Evolutionary conservation across 257 asterid genomes (phyloP).

Genomic region (Ligustrum vulgare): DNA sequence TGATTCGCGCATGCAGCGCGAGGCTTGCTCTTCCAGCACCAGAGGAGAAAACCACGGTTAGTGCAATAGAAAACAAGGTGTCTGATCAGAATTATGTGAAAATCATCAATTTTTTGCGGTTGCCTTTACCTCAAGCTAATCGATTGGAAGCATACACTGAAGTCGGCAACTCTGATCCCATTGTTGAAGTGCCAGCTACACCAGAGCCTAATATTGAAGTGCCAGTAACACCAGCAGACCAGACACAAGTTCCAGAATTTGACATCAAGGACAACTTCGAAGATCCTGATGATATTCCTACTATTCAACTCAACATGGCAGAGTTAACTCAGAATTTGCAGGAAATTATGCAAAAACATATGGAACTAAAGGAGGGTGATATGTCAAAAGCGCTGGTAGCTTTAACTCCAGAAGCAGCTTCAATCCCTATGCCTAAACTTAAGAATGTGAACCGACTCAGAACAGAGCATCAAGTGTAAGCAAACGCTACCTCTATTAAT

Average conservation of each 20-base stretch:
- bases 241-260: slow-evolving; percentile 36
- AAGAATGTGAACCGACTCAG: slow-evolving; percentile 80
- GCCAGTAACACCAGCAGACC: slow-evolving; percentile 68
- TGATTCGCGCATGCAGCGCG: slow-evolving; percentile 57
- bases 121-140: slow-evolving; percentile 52
- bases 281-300: slow-evolving; percentile 81
- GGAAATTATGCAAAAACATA: slow-evolving; percentile 54
- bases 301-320: slow-evolving; percentile 75
- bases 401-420: slow-evolving; percentile 80
- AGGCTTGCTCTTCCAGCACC: slow-evolving; percentile 93
- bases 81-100: slow-evolving; percentile 40
- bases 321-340: slow-evolving; percentile 80
- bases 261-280: slow-evolving; percentile 66
- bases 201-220: slow-evolving; percentile 34
- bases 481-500: slow-evolving; percentile 21
- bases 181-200: slow-evolving; percentile 60
- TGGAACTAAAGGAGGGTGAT: slow-evolving; percentile 60
- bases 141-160: slow-evolving; percentile 28
- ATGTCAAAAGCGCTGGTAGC: slow-evolving; percentile 85
- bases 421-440: slow-evolving; percentile 85
- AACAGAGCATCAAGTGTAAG: slow-evolving; percentile 98
- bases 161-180: slow-evolving; percentile 49
- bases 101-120: slow-evolving; percentile 49
- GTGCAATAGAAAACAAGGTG: slow-evolving; percentile 44
- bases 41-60: slow-evolving; percentile 59